Base-by-base conservation (phyloP, 1,284 basidiomycete species). In the Ceratobasidium sp. region DNA sequence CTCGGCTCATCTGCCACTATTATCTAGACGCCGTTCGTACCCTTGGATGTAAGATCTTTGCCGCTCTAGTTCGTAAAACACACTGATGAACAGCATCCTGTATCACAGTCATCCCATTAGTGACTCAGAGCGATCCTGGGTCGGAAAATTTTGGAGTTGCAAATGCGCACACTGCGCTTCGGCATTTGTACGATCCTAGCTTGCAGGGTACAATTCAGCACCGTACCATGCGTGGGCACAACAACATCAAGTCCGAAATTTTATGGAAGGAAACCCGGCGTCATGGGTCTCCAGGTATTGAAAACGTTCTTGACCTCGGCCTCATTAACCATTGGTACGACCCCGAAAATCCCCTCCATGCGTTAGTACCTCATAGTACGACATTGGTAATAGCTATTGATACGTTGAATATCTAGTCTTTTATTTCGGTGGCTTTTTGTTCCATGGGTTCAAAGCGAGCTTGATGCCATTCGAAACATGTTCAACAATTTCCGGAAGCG, bases 91-190 rank as follows among this genome's bases (percentile, higher is more conserved):
- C n/a, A n/a, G n/a, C 81, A 33, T n/a, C n/a, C 33, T 46, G 17
- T 33, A n/a, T 57, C 15, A 61, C n/a, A 82, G 82, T 52, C 20
- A 78, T 86, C 20, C 84, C 85, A 3, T 78, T 87, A 1, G 67
- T 85, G 0, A 85, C 86, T 0, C 85, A 86, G 73, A 86, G 85
- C 69, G 85, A 87, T 78, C 85, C 81, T 12, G 85, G 86, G 0
- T 74, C 81, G 0, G 85, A 87, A 68, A 87, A 87, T 71, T 83
- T 81, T 78, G 82, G 84, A 0, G 80, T 86, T 38, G 86, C 85
- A 2, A 86, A 87, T 75, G 78, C 80, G 0, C 86, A 87, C 0
- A 86, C 86, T 0, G 42, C 74, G 0, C 81, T 86, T 0, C 81
- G 85, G 0, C 86, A 86, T 3, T 33, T 17, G 0, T 83, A 84